Base-by-base conservation (phyloP, 2,329 filamentous ascomycete species). In the Ascomycota sp. region DNA sequence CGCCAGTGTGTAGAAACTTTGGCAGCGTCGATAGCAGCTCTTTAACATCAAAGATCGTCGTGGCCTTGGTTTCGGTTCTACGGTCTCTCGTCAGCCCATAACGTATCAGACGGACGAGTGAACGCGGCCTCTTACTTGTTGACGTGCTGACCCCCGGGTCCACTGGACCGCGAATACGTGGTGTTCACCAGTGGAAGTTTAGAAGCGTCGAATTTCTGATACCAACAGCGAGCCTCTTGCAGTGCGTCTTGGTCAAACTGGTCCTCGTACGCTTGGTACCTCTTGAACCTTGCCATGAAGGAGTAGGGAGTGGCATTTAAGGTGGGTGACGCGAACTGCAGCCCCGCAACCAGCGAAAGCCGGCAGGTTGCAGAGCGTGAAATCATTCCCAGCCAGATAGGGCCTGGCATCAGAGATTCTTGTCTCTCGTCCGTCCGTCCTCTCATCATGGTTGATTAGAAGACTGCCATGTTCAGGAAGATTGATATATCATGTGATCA, bases 61-160 rank as follows among this genome's bases (percentile, higher is more conserved):
- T 64, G 16, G 67, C 68, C 41, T 72, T 72, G 33, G 58, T 64
- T 49, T 72, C 68, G 0, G 68, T 72, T 38, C 67, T 72, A 41
- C 39, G 49, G 59, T 6, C 41, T 50, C 7, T 53, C 57, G 29
- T 48, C 50, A 9, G 55, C 57, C 32, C 44, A 21, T 21, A 21
- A 21, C 16, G 16, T 21, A 21, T 21, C 16, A 21, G 16, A 21
- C 16, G 16, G 16, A 8, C 9, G 25, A 9, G n/a, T 25, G 6
- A 24, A 2, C 9, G 12, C 13, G 5, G 27, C 29, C 6, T 11
- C 59, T 35, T 44, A 72, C 68, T 72, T 72, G 45, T 72, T 72
- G 26, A 72, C 67, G 43, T 72, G 66, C 41, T 72, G 68, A 2
- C 68, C 68, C 9, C 68, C 68, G 2, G 68, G 67, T 0, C 68